Base-by-base conservation (phyloP, 495 filamentous ascomycete genomes). In the Aspergillus bertholletiae region DNA sequence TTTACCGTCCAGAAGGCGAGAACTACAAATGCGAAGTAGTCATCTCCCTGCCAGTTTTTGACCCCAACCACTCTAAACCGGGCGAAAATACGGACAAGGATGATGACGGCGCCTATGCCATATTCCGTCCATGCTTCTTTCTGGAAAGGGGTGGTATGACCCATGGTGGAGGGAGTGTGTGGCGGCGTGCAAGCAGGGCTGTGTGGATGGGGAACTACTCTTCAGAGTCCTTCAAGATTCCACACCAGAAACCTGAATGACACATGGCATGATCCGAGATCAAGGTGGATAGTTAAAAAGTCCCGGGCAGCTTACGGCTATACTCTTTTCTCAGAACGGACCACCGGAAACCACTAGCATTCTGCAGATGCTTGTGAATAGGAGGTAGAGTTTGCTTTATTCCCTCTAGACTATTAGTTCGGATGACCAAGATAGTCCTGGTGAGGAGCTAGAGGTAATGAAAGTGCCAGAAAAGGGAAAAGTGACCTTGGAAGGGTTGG, bases 51-150 rank as follows among this genome's bases (percentile, higher is more conserved):
- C 50, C 53, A 64, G 11, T 56, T 61, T 40, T 49, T 59, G 34
- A 62, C 23, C 0, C 64, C 64, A 1, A 64, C 64, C 0, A 55
- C 53, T 21, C 56, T 60, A 24, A 56, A 13, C 7, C 64, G 57
- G 7, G 64, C 56, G 52, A 61, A 58, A 22, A 64, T 49, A 22
- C 64, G 64, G 21, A 59, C 5, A 0, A 67, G 22, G 17, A 67
- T 43, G 7, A 67, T 27, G 3, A 62, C 4, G 7, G 55, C 43
- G 3, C 61, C 58, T 18, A 64, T 48, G 21, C 24, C 48, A 39
- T 60, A 64, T 28, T 64, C 58, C 4, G 56, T 57, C 59, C 61
- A 67, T 9, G 57, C 61, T 48, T 67, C 64, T 12, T 18, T 60
- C 22, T 54, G 59, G 41, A 67, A 62, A 22, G 56, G 53, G 2